These are phyloP conservation scores for Hypomontagnella submonticulosa DNA, from an alignment of 495 filamentous ascomycete genomes.

Conservation along the genomic window DNA sequence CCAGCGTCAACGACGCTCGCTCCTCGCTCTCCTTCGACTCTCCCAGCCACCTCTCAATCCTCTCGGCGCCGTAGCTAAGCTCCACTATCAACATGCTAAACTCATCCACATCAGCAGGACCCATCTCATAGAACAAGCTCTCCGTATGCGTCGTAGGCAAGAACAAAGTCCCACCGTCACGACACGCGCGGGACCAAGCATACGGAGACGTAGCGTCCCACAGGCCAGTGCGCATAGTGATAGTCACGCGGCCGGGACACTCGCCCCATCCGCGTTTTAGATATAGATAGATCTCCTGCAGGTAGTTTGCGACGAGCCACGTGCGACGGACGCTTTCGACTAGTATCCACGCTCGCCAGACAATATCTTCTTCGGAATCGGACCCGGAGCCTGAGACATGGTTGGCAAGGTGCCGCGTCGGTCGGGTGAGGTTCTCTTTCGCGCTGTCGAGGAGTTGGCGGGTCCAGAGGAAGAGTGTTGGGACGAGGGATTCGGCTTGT, in stretches of 20 bases:
- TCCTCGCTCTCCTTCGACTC: constrained; percentile 10
- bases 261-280: constrained; percentile 48
- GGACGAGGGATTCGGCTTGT: constrained; percentile 58
- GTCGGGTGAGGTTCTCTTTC: constrained; percentile 36
- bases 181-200: constrained; percentile 42
- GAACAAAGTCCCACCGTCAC: constrained; percentile 16
- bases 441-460: constrained; percentile 50
- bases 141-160: constrained; percentile 33
- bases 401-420: constrained; percentile 31
- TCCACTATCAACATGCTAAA: constrained; percentile 40
- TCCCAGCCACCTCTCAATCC: constrained; percentile 41
- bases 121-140: constrained; percentile 30
- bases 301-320: constrained; percentile 40
- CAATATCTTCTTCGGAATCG: constrained; percentile 12
- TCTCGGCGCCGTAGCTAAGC: constrained; percentile 36
- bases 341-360: constrained; percentile 54
- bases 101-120: constrained; percentile 43
- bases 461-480: constrained; percentile 56
- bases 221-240: constrained; percentile 46
- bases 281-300: constrained; percentile 46
- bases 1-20: constrained; percentile 1
- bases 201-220: constrained; percentile 51
- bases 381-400: background rate
- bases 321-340: constrained; percentile 52
- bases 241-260: constrained; percentile 46